phyloP scores from a whole-genome alignment of 164 flowering plant species.

The Aristolochia fimbriata region DNA sequence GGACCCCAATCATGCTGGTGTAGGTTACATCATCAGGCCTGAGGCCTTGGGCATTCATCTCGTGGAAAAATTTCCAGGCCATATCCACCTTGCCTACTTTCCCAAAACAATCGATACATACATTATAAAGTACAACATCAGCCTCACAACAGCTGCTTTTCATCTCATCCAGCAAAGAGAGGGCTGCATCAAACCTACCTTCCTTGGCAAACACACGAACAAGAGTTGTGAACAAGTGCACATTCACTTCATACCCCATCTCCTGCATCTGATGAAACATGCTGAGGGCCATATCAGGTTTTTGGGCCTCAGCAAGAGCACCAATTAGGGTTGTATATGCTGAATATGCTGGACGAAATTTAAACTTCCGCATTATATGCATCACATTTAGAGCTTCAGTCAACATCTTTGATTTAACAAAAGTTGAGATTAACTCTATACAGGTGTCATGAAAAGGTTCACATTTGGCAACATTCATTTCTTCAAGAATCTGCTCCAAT shows the following conservation, averaged over 20 bases:
- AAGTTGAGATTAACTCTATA: slow-evolving; percentile 46
- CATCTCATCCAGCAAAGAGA: slow-evolving; percentile 83
- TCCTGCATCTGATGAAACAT: slow-evolving; percentile 93
- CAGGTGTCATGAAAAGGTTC: slow-evolving; percentile 40
- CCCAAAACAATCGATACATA: slow-evolving; percentile 90
- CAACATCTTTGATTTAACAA: slow-evolving; percentile 41
- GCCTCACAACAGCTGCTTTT: slow-evolving; percentile 49
- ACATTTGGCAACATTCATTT: slow-evolving; percentile 81
- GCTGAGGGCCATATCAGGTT: slow-evolving; percentile 58
- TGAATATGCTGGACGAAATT: slow-evolving; percentile 89
- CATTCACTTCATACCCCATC: slow-evolving; percentile 73
- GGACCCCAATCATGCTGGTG: slow-evolving; percentile 89
- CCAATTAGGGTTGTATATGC: slow-evolving; percentile 90
- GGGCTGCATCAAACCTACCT: slow-evolving; percentile 76
- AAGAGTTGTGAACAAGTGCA: slow-evolving; percentile 75
- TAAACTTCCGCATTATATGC: slow-evolving; percentile 71
- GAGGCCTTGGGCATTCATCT: slow-evolving; percentile 62
- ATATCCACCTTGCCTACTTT: slow-evolving; percentile 86
- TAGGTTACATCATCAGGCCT: slow-evolving; percentile 87
- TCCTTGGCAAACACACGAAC: slow-evolving; percentile 67
- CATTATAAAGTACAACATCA: slow-evolving; percentile 84
- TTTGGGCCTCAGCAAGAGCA: slow-evolving; percentile 48
- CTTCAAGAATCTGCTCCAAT: slow-evolving; percentile 62
- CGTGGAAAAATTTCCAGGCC: slow-evolving; percentile 98
- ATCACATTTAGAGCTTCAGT: slow-evolving; percentile 59